These are phyloP conservation scores for Cyclotella cryptica DNA, from an alignment of 108 stramenopile species.

Conservation along the genomic window DNA sequence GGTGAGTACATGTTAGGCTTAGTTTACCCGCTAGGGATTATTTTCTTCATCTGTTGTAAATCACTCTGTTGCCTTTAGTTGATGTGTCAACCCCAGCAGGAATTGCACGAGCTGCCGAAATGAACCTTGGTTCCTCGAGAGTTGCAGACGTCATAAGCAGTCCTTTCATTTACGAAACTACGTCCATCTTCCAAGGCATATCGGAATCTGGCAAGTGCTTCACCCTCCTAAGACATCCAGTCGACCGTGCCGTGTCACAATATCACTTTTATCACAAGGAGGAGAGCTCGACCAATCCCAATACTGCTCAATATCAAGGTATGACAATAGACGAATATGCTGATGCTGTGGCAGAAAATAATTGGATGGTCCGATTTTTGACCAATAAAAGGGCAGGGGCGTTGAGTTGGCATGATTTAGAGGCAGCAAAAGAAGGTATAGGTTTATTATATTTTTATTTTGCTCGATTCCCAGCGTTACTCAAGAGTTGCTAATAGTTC, in stretches of 20 bases:
- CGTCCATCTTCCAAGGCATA: conserved; percentile 26
- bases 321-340: conserved; percentile 56
- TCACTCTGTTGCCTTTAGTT: conserved; percentile 1
- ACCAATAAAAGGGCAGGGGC: conserved; percentile 49
- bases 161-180: conserved; percentile 44
- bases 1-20: conserved; percentile 13
- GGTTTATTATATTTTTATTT: not conserved
- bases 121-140: conserved; percentile 31
- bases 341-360: conserved; percentile 43
- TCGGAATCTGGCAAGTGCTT: conserved; percentile 40
- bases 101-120: conserved; percentile 25
- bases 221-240: conserved; percentile 52
- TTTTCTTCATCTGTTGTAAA: not conserved
- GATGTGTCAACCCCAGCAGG: conserved; percentile 46
- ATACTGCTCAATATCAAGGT: conserved; percentile 26
- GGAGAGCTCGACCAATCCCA: conserved; percentile 18
- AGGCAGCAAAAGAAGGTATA: conserved; percentile 55
- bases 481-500: no score
- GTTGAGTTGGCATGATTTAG: conserved; percentile 54
- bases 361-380: conserved; percentile 65
- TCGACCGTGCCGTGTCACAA: conserved; percentile 47
- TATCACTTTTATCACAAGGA: conserved; percentile 41
- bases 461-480: not conserved
- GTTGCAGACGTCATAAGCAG: conserved; percentile 48
- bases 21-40: not conserved